phyloP scores from a whole-genome alignment of 2,329 filamentous ascomycete genomes.

The Xylariaceae sp. region DNA sequence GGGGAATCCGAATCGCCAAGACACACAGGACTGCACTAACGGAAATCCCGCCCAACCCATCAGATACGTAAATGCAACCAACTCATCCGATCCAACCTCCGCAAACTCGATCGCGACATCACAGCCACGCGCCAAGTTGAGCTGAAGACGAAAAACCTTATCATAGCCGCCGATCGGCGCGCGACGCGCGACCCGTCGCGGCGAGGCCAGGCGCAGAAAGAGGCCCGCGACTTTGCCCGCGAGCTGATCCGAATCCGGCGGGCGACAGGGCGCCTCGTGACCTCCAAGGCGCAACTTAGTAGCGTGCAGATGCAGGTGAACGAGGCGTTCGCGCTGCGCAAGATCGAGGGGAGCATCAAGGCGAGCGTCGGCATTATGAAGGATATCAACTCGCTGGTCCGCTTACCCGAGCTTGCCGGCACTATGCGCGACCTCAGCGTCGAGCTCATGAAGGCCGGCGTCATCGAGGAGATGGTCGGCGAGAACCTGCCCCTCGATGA shows the following conservation, averaged over 20 bases:
- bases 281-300: slow-evolving; percentile 83
- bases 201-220: slow-evolving; percentile 69
- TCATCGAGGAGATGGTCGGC: slow-evolving; percentile 96
- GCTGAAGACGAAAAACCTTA: slow-evolving; percentile 76
- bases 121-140: slow-evolving; percentile 71
- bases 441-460: slow-evolving; percentile 89
- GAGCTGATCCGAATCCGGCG: slow-evolving; percentile 81
- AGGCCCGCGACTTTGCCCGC: slow-evolving; percentile 81
- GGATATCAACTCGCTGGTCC: slow-evolving; percentile 82
- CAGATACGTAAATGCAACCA: slow-evolving; percentile 94
- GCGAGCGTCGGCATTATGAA: slow-evolving; percentile 92
- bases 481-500: slow-evolving; percentile 75
- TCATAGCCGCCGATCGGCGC: slow-evolving; percentile 75
- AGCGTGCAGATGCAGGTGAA: slow-evolving; percentile 97
- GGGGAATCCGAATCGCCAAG: neutral
- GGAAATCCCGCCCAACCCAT: neutral
- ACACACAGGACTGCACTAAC: slow-evolving; percentile 2
- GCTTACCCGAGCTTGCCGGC: slow-evolving; percentile 75
- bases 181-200: slow-evolving; percentile 74
- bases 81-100: slow-evolving; percentile 82
- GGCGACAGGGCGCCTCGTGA: slow-evolving; percentile 67
- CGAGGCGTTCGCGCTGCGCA: slow-evolving; percentile 89
- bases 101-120: slow-evolving; percentile 93
- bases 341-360: slow-evolving; percentile 89
- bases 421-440: slow-evolving; percentile 85